phyloP scores from a whole-genome alignment of 495 filamentous ascomycete species.

The Letharia columbiana region DNA sequence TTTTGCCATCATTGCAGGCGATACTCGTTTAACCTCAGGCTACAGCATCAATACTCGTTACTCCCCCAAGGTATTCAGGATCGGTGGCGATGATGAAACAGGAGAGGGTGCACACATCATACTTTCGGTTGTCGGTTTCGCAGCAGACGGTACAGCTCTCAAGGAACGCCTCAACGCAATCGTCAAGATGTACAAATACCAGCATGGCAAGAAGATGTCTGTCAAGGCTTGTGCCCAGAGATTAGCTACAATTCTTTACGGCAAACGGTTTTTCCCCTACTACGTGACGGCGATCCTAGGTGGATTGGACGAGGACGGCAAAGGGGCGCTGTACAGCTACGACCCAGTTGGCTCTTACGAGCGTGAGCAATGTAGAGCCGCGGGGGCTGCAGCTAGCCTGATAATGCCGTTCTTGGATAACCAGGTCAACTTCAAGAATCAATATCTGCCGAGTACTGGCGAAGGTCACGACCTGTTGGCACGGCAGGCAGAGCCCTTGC shows the following conservation, averaged over 20 bases:
- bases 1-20: conserved; percentile 92
- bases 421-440: conserved; percentile 99
- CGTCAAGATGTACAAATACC: conserved; percentile 95
- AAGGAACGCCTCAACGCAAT: conserved; percentile 82
- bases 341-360: conserved; percentile 96
- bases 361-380: conserved; percentile 88
- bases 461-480: conserved; percentile 70
- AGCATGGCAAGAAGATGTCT: conserved; percentile 86
- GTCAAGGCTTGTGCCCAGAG: conserved; percentile 89
- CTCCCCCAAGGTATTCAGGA: conserved; percentile 91
- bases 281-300: conserved; percentile 90
- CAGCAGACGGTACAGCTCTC: conserved; percentile 83
- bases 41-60: conserved; percentile 98
- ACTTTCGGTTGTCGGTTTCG: conserved; percentile 89
- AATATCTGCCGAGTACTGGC: conserved; percentile 84
- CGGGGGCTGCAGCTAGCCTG: conserved; percentile 87
- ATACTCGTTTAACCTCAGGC: conserved; percentile 86
- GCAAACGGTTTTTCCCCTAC: conserved; percentile 97
- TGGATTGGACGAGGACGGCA: conserved; percentile 89
- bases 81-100: conserved; percentile 78
- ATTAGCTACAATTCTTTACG: conserved; percentile 86
- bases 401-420: conserved; percentile 99
- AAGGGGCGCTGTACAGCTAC: conserved; percentile 91
- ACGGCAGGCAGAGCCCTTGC: conserved; percentile 56
- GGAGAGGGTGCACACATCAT: conserved; percentile 77